Percentiles rank a stretch among this genome's conserved stretches.
phyloP scores from a whole-genome alignment of 2,329 filamentous ascomycete species.

The Fusarium veterinarium region DNA sequence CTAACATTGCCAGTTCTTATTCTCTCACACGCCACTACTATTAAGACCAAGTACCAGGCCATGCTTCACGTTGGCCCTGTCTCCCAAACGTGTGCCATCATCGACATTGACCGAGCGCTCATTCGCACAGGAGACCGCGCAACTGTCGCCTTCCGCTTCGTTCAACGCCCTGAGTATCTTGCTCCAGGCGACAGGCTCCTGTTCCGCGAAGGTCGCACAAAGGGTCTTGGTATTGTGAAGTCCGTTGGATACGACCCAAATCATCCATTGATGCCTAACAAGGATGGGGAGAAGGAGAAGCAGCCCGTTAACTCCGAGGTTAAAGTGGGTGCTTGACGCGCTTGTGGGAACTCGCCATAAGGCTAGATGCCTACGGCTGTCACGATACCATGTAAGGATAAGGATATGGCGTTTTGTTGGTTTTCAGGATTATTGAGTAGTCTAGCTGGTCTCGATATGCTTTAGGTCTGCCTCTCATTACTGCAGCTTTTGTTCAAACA shows the following conservation, averaged over 20 bases:
- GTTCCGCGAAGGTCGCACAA: conserved; percentile 94
- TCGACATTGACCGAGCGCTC: conserved; percentile 95
- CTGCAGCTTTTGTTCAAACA: conserved; percentile 4
- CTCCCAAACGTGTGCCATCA: conserved; percentile 95
- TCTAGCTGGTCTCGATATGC: background rate
- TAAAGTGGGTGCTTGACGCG: conserved; percentile 39
- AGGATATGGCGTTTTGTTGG: conserved; percentile 23
- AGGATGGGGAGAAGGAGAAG: conserved; percentile 34
- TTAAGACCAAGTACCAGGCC: conserved; percentile 95
- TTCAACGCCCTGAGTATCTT: conserved; percentile 93
- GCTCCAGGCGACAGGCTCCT: conserved; percentile 88
- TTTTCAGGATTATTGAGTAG: conserved; percentile 4
- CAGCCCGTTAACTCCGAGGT: conserved; percentile 37
- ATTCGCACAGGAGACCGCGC: conserved; percentile 96
- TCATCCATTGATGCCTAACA: conserved; percentile 54
- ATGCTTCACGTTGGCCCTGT: conserved; percentile 98
- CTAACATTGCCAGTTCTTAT: conserved; percentile 75
- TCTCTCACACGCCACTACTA: conserved; percentile 94
- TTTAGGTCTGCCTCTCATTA: conserved; percentile 25
- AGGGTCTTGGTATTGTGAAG: conserved; percentile 95
- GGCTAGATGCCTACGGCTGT: conserved; percentile 2
- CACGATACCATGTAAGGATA: conserved; percentile 26
- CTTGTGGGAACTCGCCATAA: background rate
- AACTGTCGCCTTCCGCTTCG: conserved; percentile 92
- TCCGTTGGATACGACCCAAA: conserved; percentile 84